Evolutionary conservation across 345 rosid species (phyloP).

Genomic region (Streptanthus diversifolius): DNA sequence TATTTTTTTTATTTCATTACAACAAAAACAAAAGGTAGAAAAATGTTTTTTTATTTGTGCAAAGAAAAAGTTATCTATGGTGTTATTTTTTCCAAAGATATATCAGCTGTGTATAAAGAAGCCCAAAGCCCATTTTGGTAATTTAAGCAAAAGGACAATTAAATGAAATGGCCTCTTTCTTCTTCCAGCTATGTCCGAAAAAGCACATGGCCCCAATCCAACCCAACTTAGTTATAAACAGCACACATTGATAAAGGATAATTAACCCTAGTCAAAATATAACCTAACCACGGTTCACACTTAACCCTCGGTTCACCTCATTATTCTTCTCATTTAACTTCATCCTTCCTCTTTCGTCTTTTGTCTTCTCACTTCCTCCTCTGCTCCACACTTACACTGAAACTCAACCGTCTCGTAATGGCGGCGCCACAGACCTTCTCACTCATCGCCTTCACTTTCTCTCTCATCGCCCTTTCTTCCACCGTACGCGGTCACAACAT

Average conservation of each 20-base stretch:
- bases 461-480: conserved; percentile 33
- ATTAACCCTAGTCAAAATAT: conserved; percentile 13
- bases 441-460: conserved; percentile 35
- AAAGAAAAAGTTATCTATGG: not conserved
- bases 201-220: conserved; percentile 48
- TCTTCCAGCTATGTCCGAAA: conserved; percentile 49
- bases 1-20: not conserved
- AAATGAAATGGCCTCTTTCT: conserved; percentile 24
- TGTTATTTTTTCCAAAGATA: not conserved
- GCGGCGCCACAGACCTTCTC: conserved; percentile 25
- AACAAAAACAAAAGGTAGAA: not conserved
- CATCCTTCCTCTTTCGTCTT: not conserved
- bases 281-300: not conserved
- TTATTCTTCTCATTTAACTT: conserved; percentile 14
- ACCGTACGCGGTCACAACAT: conserved; percentile 58
- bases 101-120: not conserved
- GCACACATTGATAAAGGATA: conserved; percentile 6
- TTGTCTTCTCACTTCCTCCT: conserved; percentile 14
- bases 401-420: conserved; percentile 34
- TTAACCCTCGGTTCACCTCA: not conserved
- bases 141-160: conserved; percentile 19
- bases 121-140: conserved; percentile 27
- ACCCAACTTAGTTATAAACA: conserved; percentile 22
- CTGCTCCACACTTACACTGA: conserved; percentile 10
- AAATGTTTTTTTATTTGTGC: too few relatives aligned